Base-by-base conservation (phyloP, 345 rosid species). In the Melaleuca alternifolia region DNA sequence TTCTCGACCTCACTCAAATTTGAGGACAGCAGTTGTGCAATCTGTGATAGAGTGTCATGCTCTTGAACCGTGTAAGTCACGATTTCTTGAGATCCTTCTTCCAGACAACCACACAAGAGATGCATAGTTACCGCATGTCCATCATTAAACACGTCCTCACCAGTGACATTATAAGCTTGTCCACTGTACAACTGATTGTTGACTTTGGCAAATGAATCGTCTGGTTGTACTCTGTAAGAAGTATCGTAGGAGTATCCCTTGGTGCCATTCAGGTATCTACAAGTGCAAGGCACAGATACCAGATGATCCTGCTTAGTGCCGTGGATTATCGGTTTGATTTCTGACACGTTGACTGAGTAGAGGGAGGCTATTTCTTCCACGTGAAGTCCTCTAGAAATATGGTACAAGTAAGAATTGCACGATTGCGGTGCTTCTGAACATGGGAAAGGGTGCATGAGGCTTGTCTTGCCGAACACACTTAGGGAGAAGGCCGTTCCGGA, bases 61-160 rank as follows among this genome's bases (percentile, higher is more conserved):
- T n/a, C 56, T 89, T 92, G 91, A 86, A 92, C 93, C 24, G 92
- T 91, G 87, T 93, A 93, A 4, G 94, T 91, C 56, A 91, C 91
- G 53, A 93, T 88, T 75, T 84, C 48, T 54, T 91, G 88, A 37
- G 92, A 85, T 26, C 76, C 88, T 23, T 52, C 88, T 59, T 88
- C 91, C 23, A 86, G 51, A 83, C 97, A 94, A 12, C 95, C 95
- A 46, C 95, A 94, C 85, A 89, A 6, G 51, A 93, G 90, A 83
- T 91, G 88, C 57, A 94, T 86, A 9, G 90, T 41, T 48, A 91
- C 90, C 1, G 6, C 20, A 11, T 11, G 11, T 50, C 89, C 91
- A 5, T 83, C 24, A 5, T 2, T 18, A 30, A 91, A 92, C 1
- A 5, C 13, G 21, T 82, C 85, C 86, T 91, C 93, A 81, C 85